A percentile compares a stretch with the other conserved stretches of the same genome.
These are phyloP conservation scores for Nevesoporus exiguus DNA, from an alignment of 768 basidiomycete species.

Conservation along the genomic window DNA sequence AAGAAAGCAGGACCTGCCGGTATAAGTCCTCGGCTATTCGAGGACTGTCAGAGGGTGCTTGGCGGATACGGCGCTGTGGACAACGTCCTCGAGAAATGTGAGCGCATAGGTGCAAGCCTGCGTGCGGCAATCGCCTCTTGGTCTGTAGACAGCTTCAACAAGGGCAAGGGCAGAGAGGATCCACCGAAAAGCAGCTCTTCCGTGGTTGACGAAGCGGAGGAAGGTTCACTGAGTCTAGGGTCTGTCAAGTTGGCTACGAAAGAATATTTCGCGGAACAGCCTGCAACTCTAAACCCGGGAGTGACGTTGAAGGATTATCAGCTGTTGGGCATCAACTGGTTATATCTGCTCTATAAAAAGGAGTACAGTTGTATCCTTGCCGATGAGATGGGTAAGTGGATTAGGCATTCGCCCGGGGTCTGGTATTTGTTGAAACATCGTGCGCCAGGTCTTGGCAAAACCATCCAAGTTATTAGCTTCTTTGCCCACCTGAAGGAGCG, in stretches of 20 bases:
- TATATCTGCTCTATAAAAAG: constrained; percentile 79
- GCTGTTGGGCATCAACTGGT: constrained; percentile 96
- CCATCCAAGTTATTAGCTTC: constrained; percentile 97
- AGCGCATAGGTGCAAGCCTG: constrained; percentile 75
- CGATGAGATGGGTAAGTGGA: constrained; percentile 91
- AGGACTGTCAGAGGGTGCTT: constrained; percentile 84
- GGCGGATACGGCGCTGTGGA: constrained; percentile 86
- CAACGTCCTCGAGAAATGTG: constrained; percentile 82
- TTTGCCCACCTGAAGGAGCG: constrained; percentile 83
- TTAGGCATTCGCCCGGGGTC: background rate
- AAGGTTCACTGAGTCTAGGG: constrained; percentile 60
- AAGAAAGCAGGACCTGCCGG: constrained; percentile 81
- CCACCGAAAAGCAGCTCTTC: constrained; percentile 17
- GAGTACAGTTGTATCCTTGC: constrained; percentile 92
- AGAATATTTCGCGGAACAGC: constrained; percentile 76
- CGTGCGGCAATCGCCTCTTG: constrained; percentile 76
- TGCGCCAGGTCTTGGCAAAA: constrained; percentile 87
- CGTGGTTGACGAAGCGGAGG: constrained; percentile 41
- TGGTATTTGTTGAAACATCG: background rate
- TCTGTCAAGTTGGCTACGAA: constrained; percentile 43
- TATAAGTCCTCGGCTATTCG: constrained; percentile 86
- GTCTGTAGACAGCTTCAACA: constrained; percentile 40
- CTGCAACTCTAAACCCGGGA: constrained; percentile 57
- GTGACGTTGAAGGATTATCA: constrained; percentile 95
- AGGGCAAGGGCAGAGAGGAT: constrained; percentile 41